phyloP scores from a whole-genome alignment of 129 eudicot genomes.

The Lactuca sativa region DNA sequence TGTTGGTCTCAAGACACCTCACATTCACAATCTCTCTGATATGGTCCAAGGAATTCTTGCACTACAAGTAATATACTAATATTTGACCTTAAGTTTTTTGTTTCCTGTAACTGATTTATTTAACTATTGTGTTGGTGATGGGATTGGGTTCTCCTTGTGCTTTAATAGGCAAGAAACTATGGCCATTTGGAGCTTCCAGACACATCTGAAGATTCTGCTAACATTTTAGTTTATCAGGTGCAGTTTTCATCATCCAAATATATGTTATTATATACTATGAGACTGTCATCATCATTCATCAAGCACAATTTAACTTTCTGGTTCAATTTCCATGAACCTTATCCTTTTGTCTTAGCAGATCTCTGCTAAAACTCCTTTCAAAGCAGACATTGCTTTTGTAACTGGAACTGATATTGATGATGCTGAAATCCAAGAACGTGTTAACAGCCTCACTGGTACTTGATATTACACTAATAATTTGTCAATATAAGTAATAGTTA shows the following conservation, averaged over 20 bases:
- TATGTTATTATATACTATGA: conserved; percentile 6
- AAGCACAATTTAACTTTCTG: background rate
- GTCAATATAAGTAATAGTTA: too few relatives aligned
- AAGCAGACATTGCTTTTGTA: conserved; percentile 78
- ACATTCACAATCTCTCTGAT: conserved; percentile 86
- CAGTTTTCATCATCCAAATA: conserved; percentile 4
- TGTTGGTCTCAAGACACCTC: conserved; percentile 83
- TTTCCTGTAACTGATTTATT: conserved; percentile 25
- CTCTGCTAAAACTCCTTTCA: conserved; percentile 63
- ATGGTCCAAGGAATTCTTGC: conserved; percentile 66
- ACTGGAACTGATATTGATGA: conserved; percentile 56
- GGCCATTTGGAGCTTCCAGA: conserved; percentile 84
- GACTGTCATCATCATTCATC: conserved; percentile 12
- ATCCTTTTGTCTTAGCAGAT: conserved; percentile 48
- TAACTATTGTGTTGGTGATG: conserved; percentile 19
- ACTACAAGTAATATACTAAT: conserved; percentile 49
- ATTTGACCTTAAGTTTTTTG: conserved; percentile 21
- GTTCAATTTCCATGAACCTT: conserved; percentile 6
- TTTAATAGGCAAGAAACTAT: conserved; percentile 55
- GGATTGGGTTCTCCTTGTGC: conserved; percentile 5
- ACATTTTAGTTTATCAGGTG: conserved; percentile 94
- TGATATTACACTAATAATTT: background rate
- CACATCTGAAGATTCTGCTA: conserved; percentile 65
- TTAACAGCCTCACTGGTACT: conserved; percentile 67
- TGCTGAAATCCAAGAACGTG: conserved; percentile 58